phyloP scores from a whole-genome alignment of 2,329 filamentous ascomycete genomes.

The Colletotrichum viniferum region DNA sequence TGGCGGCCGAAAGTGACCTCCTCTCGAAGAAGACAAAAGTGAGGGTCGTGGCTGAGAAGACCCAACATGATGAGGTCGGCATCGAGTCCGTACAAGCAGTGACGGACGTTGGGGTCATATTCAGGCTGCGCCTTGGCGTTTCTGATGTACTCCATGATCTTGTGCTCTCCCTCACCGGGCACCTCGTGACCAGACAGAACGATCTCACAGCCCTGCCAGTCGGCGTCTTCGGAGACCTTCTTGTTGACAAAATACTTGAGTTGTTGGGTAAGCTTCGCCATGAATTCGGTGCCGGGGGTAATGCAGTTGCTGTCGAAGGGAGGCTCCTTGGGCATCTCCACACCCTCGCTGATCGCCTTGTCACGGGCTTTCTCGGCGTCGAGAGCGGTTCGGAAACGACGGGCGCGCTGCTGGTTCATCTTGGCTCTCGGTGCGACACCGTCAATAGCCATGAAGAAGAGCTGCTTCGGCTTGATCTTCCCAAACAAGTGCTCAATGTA shows the following conservation, averaged over 20 bases:
- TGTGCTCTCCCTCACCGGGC: slow-evolving; percentile 97
- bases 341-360: slow-evolving; percentile 86
- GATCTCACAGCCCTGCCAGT: slow-evolving; percentile 97
- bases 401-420: slow-evolving; percentile 98
- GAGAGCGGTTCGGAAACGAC: slow-evolving; percentile 91
- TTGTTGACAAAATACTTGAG: slow-evolving; percentile 99
- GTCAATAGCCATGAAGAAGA: slow-evolving; percentile 99
- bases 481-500: slow-evolving; percentile 99
- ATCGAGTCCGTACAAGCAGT: slow-evolving; percentile 96
- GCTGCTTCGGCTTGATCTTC: slow-evolving; percentile 97
- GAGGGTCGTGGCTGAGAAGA: slow-evolving; percentile 94
- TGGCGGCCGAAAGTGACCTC: slow-evolving; percentile 96
- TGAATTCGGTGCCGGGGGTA: slow-evolving; percentile 95
- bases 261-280: slow-evolving; percentile 93
- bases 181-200: slow-evolving; percentile 98
- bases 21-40: slow-evolving; percentile 95
- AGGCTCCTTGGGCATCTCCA: slow-evolving; percentile 93
- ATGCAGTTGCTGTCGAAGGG: slow-evolving; percentile 99
- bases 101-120: slow-evolving; percentile 91
- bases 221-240: slow-evolving; percentile 94
- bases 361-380: slow-evolving; percentile 90
- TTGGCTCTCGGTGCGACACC: slow-evolving; percentile 97
- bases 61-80: slow-evolving; percentile 99
- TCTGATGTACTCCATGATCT: slow-evolving; percentile 99
- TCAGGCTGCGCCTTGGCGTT: slow-evolving; percentile 93